phyloP scores from a whole-genome alignment of 176 grass and related monocot genomes.

The Zea mays region Zm-B73-REFERENCE-NAM-5.0 NC_050104.1:152370501-152371000 shows the following conservation, averaged over 20 bases:
- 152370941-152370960: constrained; percentile 68
- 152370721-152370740: constrained; percentile 83
- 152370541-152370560: constrained; percentile 81
- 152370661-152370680: constrained; percentile 80
- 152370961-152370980: constrained; percentile 60
- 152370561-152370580: constrained; percentile 83
- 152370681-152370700: constrained; percentile 62
- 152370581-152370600: constrained; percentile 91
- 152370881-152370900: constrained; percentile 76
- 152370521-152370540: constrained; percentile 68
- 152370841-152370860: constrained; percentile 77
- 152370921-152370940: constrained; percentile 73
- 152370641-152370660: constrained; percentile 69
- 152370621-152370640: constrained; percentile 74
- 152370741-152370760: constrained; percentile 51
- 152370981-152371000: constrained; percentile 66
- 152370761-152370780: constrained; percentile 70
- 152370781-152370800: constrained; percentile 89
- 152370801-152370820: constrained; percentile 68
- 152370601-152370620: constrained; percentile 71
- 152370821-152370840: constrained; percentile 64
- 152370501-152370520: constrained; percentile 62
- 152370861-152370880: constrained; percentile 85
- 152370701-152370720: constrained; percentile 74
- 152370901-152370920: constrained; percentile 66